Evolutionary conservation across 2,329 filamentous ascomycete genomes (phyloP).

Genomic region (Fusarium miscanthi): DNA sequence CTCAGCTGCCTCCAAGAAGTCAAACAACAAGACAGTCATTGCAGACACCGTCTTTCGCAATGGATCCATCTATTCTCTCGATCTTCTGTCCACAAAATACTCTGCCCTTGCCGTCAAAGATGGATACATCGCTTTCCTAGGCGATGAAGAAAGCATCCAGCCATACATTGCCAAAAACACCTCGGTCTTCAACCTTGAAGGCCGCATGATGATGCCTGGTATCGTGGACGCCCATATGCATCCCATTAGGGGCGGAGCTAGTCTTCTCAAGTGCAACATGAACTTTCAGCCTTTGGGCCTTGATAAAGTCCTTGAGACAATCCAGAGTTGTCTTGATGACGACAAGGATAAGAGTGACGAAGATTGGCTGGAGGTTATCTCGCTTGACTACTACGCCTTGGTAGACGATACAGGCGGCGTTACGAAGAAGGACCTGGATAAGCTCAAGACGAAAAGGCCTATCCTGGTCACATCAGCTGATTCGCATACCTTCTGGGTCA

Average conservation of each 20-base stretch:
- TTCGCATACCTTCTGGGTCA: neutral
- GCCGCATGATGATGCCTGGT: neutral
- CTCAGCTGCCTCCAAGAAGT: neutral
- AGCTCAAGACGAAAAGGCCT: neutral
- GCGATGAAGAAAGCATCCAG: neutral
- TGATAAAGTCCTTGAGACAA: neutral
- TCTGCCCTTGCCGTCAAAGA: neutral
- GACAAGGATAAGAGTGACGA: neutral
- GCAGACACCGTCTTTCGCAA: neutral
- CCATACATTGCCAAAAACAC: neutral
- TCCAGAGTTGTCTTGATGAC: neutral
- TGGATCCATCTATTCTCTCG: neutral
- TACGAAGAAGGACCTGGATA: neutral
- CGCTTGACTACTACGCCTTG: neutral
- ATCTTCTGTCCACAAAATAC: neutral
- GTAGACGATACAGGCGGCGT: neutral
- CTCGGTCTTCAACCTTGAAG: neutral
- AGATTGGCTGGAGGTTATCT: neutral
- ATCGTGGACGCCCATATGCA: neutral
- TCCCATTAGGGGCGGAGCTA: neutral
- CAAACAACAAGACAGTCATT: neutral
- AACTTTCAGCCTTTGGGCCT: neutral
- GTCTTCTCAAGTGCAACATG: neutral
- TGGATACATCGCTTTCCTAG: neutral
- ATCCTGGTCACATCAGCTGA: neutral